Evolutionary conservation across 23 red algal species (phyloP).

Genomic region (Gracilaria domingensis): DNA sequence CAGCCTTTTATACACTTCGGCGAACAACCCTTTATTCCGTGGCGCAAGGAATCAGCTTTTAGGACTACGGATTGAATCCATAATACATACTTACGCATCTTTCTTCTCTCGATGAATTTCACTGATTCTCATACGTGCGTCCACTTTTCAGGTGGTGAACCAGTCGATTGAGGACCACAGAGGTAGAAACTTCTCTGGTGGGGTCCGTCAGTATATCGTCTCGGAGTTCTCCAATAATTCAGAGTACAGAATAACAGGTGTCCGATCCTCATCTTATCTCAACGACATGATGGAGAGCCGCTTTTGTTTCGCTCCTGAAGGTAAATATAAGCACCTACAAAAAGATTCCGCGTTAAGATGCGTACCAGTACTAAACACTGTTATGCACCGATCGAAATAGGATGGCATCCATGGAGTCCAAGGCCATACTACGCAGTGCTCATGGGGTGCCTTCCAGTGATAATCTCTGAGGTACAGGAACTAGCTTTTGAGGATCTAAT

Average conservation of each 20-base stretch:
- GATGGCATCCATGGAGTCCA: slow-evolving; percentile 84
- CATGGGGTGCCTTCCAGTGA: slow-evolving; percentile 73
- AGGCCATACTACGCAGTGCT: slow-evolving; percentile 67
- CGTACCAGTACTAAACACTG: neutral
- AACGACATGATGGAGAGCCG: slow-evolving; percentile 54
- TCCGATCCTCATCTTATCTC: slow-evolving; percentile 57
- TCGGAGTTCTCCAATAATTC: slow-evolving; percentile 24
- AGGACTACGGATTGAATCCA: too few species aligned
- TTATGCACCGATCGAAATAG: neutral
- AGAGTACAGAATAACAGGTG: slow-evolving; percentile 69
- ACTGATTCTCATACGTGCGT: neutral
- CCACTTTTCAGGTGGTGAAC: slow-evolving; percentile 28
- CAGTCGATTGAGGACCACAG: slow-evolving; percentile 49
- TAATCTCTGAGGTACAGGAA: slow-evolving; percentile 77
- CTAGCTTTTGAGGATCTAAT: slow-evolving; percentile 62
- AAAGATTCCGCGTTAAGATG: neutral
- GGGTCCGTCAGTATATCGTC: slow-evolving; percentile 66
- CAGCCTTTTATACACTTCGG: too few species aligned
- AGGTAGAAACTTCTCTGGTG: slow-evolving; percentile 69
- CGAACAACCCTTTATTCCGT: too few species aligned
- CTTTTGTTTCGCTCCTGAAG: slow-evolving; percentile 77
- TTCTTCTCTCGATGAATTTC: neutral
- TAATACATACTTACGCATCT: neutral
- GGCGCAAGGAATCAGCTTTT: too few species aligned
- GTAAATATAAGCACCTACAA: slow-evolving; percentile 16